A percentile compares a stretch with the other conserved stretches of the same genome.
Conservation (phyloP, 768 basidiomycete genomes). For the Tulasnella sp. region DNA sequence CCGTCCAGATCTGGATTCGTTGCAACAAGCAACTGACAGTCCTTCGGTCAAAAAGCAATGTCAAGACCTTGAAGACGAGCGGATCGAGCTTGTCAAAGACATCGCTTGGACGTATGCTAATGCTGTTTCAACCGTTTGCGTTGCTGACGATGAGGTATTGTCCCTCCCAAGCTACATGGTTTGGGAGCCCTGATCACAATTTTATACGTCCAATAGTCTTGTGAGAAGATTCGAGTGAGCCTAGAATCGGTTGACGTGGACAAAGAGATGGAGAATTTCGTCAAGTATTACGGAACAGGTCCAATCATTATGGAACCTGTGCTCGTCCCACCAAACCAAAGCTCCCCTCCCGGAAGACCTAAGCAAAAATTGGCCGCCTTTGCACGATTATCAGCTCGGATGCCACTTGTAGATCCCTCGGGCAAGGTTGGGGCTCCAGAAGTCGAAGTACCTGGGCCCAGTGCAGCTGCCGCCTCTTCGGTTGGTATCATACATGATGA, state of each 20-base stretch:
- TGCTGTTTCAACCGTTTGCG: constrained; percentile 88
- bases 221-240: constrained; percentile 79
- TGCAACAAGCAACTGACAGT: neutral
- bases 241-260: constrained; percentile 87
- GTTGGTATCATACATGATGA: too few species aligned
- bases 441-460: constrained; percentile 39
- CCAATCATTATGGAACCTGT: constrained; percentile 83
- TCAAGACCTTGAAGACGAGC: constrained; percentile 92
- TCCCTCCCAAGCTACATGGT: neutral
- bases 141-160: constrained; percentile 88
- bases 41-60: constrained; percentile 44
- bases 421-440: constrained; percentile 32
- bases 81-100: constrained; percentile 90
- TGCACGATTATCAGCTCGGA: constrained; percentile 41
- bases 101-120: constrained; percentile 96
- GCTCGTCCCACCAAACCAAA: constrained; percentile 53
- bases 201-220: constrained; percentile 55
- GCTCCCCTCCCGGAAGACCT: constrained; percentile 49
- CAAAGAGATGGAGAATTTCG: constrained; percentile 84
- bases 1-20: neutral
- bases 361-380: constrained; percentile 58
- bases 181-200: neutral
- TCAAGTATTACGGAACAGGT: constrained; percentile 84
- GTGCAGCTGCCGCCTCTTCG: neutral
- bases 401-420: constrained; percentile 33